Evolutionary conservation across 768 basidiomycete species (phyloP).

Genomic region (Russula dissimulans): DNA sequence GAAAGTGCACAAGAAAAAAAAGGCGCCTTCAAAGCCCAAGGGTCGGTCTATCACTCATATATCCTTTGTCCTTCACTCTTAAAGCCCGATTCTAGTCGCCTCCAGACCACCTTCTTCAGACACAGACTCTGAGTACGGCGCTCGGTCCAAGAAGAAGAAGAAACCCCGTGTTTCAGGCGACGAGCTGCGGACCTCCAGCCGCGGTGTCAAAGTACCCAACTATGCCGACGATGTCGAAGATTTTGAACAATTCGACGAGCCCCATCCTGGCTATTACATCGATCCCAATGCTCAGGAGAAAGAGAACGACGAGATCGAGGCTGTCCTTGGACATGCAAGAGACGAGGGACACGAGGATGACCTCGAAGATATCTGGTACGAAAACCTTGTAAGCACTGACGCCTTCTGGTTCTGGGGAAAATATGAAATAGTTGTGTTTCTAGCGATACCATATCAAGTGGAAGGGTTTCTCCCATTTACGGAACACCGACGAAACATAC

Average conservation of each 20-base stretch:
- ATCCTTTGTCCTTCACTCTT: constrained; percentile 11
- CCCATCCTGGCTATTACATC: constrained; percentile 44
- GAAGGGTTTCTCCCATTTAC: constrained; percentile 96
- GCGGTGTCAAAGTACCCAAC: constrained; percentile 74
- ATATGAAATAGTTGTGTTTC: constrained; percentile 17
- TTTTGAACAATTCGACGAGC: constrained; percentile 71
- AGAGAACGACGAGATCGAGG: constrained; percentile 86
- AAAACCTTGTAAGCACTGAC: constrained; percentile 57
- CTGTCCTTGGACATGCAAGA: constrained; percentile 76
- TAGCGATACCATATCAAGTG: constrained; percentile 99
- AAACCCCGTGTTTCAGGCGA: constrained; percentile 45
- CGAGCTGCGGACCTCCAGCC: constrained; percentile 68
- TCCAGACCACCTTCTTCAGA: constrained; percentile 55
- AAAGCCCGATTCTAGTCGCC: constrained; percentile 26
- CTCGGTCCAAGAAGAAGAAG: constrained; percentile 83
- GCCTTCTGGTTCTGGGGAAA: constrained; percentile 7
- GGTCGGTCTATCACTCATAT: constrained; percentile 31
- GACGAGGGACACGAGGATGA: constrained; percentile 76
- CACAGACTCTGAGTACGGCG: constrained; percentile 82
- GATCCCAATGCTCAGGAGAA: constrained; percentile 41
- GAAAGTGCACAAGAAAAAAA: constrained; percentile 63
- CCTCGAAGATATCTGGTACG: constrained; percentile 72
- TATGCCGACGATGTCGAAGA: constrained; percentile 64
- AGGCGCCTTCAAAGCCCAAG: constrained; percentile 48
- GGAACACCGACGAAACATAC: constrained; percentile 99